phyloP scores from a whole-genome alignment of 2,329 filamentous ascomycete genomes.

The Karstenula rhodostoma region DNA sequence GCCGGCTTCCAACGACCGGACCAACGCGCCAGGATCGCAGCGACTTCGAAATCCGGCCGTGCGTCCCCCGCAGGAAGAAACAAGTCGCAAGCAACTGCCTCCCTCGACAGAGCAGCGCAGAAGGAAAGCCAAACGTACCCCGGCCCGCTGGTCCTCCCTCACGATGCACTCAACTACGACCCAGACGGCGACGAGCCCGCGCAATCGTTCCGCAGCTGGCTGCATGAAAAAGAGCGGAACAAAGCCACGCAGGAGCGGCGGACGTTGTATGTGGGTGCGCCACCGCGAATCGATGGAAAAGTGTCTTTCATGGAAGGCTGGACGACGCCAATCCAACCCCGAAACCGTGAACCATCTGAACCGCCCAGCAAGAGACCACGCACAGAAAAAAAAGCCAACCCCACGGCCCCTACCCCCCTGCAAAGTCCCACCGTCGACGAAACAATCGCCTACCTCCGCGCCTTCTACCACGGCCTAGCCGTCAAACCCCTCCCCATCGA shows the following conservation, averaged over 20 bases:
- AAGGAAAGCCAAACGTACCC: slow-evolving; percentile 56
- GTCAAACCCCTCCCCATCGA: slow-evolving; percentile 55
- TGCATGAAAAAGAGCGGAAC: slow-evolving; percentile 55
- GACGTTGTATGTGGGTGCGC: slow-evolving; percentile 63
- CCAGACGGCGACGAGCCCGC: slow-evolving; percentile 54
- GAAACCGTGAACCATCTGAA: not conserved
- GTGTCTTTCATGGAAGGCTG: slow-evolving; percentile 55
- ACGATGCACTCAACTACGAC: slow-evolving; percentile 65
- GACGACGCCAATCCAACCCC: slow-evolving; percentile 40
- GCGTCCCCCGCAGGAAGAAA: slow-evolving; percentile 13
- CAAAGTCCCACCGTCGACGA: slow-evolving; percentile 32
- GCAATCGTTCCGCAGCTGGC: slow-evolving; percentile 64
- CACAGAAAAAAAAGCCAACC: not conserved
- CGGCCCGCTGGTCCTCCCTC: slow-evolving; percentile 66
- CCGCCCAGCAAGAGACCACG: not conserved
- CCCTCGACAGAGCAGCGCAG: slow-evolving; percentile 6
- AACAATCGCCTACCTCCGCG: slow-evolving; percentile 54
- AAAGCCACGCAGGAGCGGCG: slow-evolving; percentile 55
- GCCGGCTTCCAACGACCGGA: slow-evolving; percentile 44
- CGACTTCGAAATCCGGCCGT: slow-evolving; percentile 25
- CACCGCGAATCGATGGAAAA: slow-evolving; percentile 52
- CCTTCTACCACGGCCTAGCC: slow-evolving; percentile 64
- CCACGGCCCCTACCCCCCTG: not conserved
- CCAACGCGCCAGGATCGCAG: slow-evolving; percentile 32
- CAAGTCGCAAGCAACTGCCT: not conserved